A percentile compares a stretch with the other conserved stretches of the same genome.
Evolutionary conservation across 352 stramenopile genomes (phyloP).

Genomic region (Globisporangium sylvaticum): DNA sequence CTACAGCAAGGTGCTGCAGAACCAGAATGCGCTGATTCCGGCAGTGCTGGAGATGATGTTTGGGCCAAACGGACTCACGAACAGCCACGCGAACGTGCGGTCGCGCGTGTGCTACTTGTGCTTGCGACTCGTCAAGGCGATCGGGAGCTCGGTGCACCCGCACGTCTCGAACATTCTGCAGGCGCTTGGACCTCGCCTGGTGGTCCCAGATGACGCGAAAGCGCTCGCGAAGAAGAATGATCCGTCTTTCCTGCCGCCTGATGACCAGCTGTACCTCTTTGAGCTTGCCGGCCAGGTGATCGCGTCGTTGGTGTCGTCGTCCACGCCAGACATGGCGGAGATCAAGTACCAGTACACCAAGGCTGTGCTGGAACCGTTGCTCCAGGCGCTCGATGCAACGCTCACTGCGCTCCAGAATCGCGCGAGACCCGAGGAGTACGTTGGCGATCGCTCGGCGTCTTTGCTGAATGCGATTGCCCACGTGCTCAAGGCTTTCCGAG

Average conservation of each 20-base stretch:
- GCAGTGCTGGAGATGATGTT: slow-evolving; percentile 84
- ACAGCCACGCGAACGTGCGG: slow-evolving; percentile 52
- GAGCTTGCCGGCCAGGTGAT: slow-evolving; percentile 84
- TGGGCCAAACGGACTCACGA: slow-evolving; percentile 60
- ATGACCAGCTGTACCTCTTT: slow-evolving; percentile 86
- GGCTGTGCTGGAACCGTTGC: slow-evolving; percentile 63
- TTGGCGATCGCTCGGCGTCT: slow-evolving; percentile 46
- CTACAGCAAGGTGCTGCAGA: slow-evolving; percentile 74
- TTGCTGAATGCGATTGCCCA: slow-evolving; percentile 80
- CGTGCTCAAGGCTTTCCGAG: slow-evolving; percentile 80
- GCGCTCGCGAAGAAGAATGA: slow-evolving; percentile 33
- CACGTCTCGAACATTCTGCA: slow-evolving; percentile 72
- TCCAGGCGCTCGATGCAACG: slow-evolving; percentile 58
- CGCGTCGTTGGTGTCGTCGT: slow-evolving; percentile 38
- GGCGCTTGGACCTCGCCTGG: slow-evolving; percentile 60
- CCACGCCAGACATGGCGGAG: slow-evolving; percentile 34
- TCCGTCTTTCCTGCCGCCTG: slow-evolving; percentile 52
- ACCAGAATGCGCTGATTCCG: slow-evolving; percentile 57
- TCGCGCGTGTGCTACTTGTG: slow-evolving; percentile 85
- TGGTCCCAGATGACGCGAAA: slow-evolving; percentile 41
- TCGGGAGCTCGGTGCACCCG: slow-evolving; percentile 62
- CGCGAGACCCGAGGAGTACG: slow-evolving; percentile 32
- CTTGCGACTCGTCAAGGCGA: slow-evolving; percentile 74
- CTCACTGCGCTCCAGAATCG: slow-evolving; percentile 30
- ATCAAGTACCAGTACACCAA: slow-evolving; percentile 79